These are phyloP conservation scores for Tolypocladium endophyticum DNA, from an alignment of 2,329 filamentous ascomycete genomes.

Conservation along the genomic window DNA sequence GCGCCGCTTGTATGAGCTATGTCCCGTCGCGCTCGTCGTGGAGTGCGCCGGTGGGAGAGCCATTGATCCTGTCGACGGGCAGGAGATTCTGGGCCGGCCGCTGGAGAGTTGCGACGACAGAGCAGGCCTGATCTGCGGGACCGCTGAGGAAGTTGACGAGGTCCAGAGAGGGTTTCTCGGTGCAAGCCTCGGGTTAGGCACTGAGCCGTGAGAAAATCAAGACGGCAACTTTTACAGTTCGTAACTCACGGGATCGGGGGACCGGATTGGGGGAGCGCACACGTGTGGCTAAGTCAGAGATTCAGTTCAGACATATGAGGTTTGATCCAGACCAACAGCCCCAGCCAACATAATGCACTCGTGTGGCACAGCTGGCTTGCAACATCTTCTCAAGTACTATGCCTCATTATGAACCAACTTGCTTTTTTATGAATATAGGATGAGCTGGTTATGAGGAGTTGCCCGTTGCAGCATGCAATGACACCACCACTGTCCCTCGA, in stretches of 20 bases:
- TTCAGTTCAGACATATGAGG: background rate
- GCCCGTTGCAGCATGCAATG: background rate
- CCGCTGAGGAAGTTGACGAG: constrained; percentile 33
- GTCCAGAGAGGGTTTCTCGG: constrained; percentile 9
- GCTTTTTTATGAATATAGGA: background rate
- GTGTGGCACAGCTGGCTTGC: background rate
- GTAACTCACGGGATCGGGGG: background rate
- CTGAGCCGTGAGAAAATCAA: background rate
- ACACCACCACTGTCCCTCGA: background rate
- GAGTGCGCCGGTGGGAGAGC: constrained; percentile 50
- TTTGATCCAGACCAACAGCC: background rate
- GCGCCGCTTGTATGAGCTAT: constrained; percentile 47
- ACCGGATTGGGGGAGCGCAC: background rate
- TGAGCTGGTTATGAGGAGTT: background rate
- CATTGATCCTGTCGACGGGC: constrained; percentile 35
- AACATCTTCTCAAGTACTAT: background rate
- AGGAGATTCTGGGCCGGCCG: constrained; percentile 26
- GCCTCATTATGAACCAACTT: no score
- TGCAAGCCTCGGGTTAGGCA: background rate
- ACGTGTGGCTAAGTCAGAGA: background rate
- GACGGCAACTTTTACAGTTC: background rate
- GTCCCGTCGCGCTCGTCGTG: constrained; percentile 47
- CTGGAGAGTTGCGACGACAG: constrained; percentile 35
- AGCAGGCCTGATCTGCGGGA: constrained; percentile 40
- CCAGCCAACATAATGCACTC: background rate